Percentiles rank a stretch among this genome's conserved stretches.
These are phyloP conservation scores for Phytopythium montanum DNA, from an alignment of 352 stramenopile genomes.

Conservation along the genomic window DNA sequence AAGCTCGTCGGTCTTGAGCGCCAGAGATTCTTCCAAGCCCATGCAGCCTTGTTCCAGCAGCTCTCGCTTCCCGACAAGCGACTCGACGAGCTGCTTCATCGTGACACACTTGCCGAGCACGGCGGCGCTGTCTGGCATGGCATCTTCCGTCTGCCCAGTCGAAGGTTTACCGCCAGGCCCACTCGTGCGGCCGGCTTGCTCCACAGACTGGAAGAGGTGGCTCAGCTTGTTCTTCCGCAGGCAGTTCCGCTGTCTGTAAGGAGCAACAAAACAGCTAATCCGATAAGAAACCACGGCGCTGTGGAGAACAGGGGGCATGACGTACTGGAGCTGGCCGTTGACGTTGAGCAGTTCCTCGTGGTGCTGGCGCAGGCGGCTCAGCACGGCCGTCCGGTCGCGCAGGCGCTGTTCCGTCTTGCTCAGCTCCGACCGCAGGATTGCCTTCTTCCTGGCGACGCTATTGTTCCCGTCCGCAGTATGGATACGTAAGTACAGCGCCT, in stretches of 20 bases:
- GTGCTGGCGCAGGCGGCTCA: conserved; percentile 25
- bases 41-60: conserved; percentile 21
- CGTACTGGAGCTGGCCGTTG: conserved; percentile 40
- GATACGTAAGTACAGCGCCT: not conserved
- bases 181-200: conserved; percentile 7
- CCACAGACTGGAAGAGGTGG: conserved; percentile 20
- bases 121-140: not conserved
- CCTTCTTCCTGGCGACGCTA: conserved; percentile 46
- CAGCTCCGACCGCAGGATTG: conserved; percentile 29
- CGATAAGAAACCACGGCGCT: not conserved
- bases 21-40: conserved; percentile 19
- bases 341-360: conserved; percentile 36
- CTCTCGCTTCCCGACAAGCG: conserved; percentile 18
- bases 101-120: conserved; percentile 11
- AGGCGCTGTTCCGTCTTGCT: conserved; percentile 30
- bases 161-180: not conserved
- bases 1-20: conserved; percentile 1
- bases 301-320: not conserved
- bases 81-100: conserved; percentile 20
- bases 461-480: not conserved
- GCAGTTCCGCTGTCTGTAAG: conserved; percentile 20
- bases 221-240: conserved; percentile 21
- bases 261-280: not conserved
- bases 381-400: conserved; percentile 25
- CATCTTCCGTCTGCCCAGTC: not conserved